Evolutionary conservation across 805 yeast genomes (phyloP).

Genomic region (Candida golubevii): DNA sequence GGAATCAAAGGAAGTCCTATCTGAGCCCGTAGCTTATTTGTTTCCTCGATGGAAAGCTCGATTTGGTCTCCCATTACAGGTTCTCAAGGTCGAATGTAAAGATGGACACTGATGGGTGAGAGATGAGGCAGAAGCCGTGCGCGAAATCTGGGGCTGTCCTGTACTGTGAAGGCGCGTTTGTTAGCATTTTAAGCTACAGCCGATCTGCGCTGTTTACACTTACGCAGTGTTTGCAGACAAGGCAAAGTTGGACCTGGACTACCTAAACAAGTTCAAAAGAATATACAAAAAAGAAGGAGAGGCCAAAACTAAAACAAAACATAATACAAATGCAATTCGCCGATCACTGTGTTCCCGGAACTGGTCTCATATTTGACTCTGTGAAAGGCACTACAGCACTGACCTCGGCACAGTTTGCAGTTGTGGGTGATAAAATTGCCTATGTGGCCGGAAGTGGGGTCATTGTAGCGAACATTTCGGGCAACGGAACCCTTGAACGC

Average conservation of each 20-base stretch:
- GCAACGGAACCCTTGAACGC: conserved; percentile 17
- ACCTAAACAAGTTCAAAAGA: neutral
- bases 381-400: conserved; percentile 47
- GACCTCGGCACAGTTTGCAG: conserved; percentile 36
- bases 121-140: conserved; percentile 1
- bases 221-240: too few species aligned
- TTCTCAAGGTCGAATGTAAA: too few species aligned
- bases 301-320: neutral
- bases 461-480: conserved; percentile 39
- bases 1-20: conserved; percentile 54
- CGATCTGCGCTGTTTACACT: too few species aligned
- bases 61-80: conserved; percentile 10
- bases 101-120: neutral
- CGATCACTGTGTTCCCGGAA: neutral
- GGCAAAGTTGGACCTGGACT: too few species aligned
- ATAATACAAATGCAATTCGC: neutral
- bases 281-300: too few species aligned
- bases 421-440: conserved; percentile 41
- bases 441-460: conserved; percentile 61
- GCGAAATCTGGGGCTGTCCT: conserved; percentile 8
- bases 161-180: neutral
- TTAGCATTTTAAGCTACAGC: too few species aligned
- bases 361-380: conserved; percentile 1
- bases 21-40: conserved; percentile 48
- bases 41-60: conserved; percentile 46